Evolutionary conservation across 2,329 filamentous ascomycete species (phyloP), one percentile per base, ranked within the genome.

Genomic region (Scopulariopsis brevicaulis): DNA sequence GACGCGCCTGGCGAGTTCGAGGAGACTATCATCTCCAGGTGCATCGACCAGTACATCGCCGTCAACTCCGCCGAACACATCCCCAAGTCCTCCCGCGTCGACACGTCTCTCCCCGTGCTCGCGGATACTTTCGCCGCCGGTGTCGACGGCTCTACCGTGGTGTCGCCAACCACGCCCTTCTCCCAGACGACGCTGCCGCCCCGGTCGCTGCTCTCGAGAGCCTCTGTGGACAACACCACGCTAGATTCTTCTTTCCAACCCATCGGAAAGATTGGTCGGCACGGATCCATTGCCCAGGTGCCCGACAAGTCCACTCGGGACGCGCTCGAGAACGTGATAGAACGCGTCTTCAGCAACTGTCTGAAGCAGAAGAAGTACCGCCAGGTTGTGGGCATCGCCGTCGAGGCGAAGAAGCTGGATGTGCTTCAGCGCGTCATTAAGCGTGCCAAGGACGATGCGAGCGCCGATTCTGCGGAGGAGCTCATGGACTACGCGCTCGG

Each of bases 21-120:
- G 73, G 92, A 99, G 77, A 99, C 94, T 59, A 97, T 99, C 75
- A 92, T 97, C 71, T 93, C 93, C 60, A 96, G 95, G 81, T 99
- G 94, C 69, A 85, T 99, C 68, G 94, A 99, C 73, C 95, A 95
- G 63, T 99, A 96, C 76, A 96, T 99, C 68, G 86, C 90, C 60
- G 81, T 92, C 51, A 80, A 77, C 55, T 75, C 78, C 51, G 76
- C 78, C 63, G 77, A 82, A 65, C 68, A 71, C 22, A 70, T 74
- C 15, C 67, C 78, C 54, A 73, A 73, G 63, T 68, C 68, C n/a
- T 72, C 74, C 65, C 68, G 68, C 60, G 64, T 66, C 60, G 72
- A 73, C 54, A 67, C 70, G 60, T 75, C 78, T 25, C 77, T 87
- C 40, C 82, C 84, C n/a, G 82, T 90, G 66, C 77, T 96, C 53